phyloP scores from a whole-genome alignment of 192 early-diverging fungal species.

The Coemansia sp. region DNA sequence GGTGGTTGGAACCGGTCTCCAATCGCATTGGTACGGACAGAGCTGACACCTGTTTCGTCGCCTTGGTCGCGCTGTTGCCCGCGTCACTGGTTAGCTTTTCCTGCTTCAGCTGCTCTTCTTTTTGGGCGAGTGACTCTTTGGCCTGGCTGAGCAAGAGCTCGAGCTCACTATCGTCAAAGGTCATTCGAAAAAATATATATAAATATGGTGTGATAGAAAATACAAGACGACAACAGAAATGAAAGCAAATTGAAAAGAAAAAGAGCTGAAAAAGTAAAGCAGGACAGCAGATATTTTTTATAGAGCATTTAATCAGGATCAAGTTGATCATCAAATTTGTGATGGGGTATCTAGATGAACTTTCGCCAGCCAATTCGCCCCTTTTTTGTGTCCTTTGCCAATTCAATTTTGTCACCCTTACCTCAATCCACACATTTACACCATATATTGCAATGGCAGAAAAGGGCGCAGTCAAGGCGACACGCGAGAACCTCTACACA shows the following conservation, averaged over 20 bases:
- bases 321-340: neutral
- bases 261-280: neutral
- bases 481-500: slow-evolving; percentile 53
- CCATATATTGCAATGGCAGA: slow-evolving; percentile 16
- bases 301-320: neutral
- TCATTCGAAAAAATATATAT: neutral
- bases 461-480: slow-evolving; percentile 39
- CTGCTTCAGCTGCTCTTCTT: slow-evolving; percentile 10
- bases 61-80: neutral
- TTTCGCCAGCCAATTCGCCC: neutral
- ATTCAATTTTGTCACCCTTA: neutral
- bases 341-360: neutral
- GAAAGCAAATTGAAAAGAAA: neutral
- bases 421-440: neutral
- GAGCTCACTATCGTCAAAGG: slow-evolving; percentile 33
- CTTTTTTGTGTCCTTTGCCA: neutral
- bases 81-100: neutral
- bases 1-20: slow-evolving; percentile 3
- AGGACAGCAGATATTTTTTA: neutral
- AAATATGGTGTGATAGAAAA: neutral
- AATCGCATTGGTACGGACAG: slow-evolving; percentile 35
- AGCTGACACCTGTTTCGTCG: neutral
- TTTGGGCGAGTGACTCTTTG: slow-evolving; percentile 19
- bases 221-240: neutral
- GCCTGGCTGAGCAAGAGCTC: slow-evolving; percentile 40